A percentile compares a stretch with the other conserved stretches of the same genome.
Conservation (phyloP, 805 yeast species). For the Jamesozyma spencerorum region DNA sequence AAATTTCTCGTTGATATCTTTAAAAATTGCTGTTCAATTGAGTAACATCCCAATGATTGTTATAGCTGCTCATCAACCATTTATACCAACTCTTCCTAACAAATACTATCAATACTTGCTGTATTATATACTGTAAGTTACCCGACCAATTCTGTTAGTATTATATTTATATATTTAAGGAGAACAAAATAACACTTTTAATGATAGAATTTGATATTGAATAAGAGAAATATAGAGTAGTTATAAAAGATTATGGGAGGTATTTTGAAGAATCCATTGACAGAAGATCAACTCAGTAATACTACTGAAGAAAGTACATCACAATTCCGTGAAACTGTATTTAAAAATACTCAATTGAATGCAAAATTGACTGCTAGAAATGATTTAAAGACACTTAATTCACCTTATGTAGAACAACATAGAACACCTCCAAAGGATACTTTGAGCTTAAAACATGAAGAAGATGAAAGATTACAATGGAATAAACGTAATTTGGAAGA, state of each 20-base stretch:
- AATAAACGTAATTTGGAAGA: constrained; percentile 68
- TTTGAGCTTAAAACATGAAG: constrained; percentile 22
- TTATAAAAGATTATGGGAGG: too few relatives aligned
- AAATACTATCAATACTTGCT: too few relatives aligned
- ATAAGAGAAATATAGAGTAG: too few relatives aligned
- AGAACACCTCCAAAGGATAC: constrained; percentile 26
- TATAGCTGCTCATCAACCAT: too few relatives aligned
- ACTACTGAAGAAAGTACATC: constrained; percentile 10
- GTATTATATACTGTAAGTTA: too few relatives aligned
- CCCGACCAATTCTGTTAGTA: too few relatives aligned
- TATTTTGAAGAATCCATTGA: constrained; percentile 43
- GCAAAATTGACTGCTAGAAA: constrained; percentile 41
- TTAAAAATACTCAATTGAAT: constrained; percentile 69
- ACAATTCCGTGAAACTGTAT: constrained; percentile 57
- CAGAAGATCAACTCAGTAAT: constrained; percentile 16
- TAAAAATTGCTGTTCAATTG: constrained; percentile 87
- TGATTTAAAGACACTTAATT: constrained; percentile 1
- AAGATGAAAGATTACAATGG: constrained; percentile 58
- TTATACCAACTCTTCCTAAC: too few relatives aligned
- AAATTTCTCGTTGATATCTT: constrained; percentile 86
- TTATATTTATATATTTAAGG: too few relatives aligned
- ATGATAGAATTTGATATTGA: too few relatives aligned
- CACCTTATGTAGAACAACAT: background rate
- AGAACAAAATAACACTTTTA: background rate
- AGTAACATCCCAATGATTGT: constrained; percentile 86